Evolutionary conservation across 345 rosid species (phyloP).

Genomic region (Brassica rapa): DNA sequence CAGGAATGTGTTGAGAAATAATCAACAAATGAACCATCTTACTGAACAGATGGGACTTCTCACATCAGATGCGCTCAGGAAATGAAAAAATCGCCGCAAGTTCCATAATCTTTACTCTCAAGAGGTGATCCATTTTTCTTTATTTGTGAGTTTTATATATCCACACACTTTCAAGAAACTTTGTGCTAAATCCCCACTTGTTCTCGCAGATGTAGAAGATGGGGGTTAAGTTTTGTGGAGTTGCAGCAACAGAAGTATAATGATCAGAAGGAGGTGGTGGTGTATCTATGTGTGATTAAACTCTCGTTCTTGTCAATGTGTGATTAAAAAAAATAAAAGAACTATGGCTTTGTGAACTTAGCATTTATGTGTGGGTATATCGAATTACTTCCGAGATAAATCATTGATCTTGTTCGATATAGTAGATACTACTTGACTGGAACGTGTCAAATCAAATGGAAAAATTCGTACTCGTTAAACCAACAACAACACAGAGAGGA

Average conservation of each 20-base stretch:
- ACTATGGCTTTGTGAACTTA: too few species aligned
- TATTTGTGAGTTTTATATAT: background rate
- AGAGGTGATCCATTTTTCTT: background rate
- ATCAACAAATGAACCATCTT: slow-evolving; percentile 60
- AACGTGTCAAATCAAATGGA: too few species aligned
- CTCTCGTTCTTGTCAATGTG: background rate
- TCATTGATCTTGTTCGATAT: too few species aligned
- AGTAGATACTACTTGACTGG: too few species aligned
- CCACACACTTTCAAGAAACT: background rate
- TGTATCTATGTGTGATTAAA: slow-evolving; percentile 6
- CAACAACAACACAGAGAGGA: too few species aligned
- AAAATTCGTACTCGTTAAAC: too few species aligned
- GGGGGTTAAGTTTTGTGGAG: slow-evolving; percentile 12
- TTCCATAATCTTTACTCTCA: background rate
- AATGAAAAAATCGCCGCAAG: slow-evolving; percentile 33
- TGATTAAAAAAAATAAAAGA: too few species aligned
- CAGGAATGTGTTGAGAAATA: slow-evolving; percentile 46
- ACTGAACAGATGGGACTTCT: slow-evolving; percentile 83
- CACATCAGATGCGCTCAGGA: slow-evolving; percentile 42
- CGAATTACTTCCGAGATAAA: too few species aligned
- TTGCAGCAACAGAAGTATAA: slow-evolving; percentile 1
- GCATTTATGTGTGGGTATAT: too few species aligned
- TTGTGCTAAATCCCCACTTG: background rate
- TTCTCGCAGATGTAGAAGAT: slow-evolving; percentile 26
- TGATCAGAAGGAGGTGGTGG: slow-evolving; percentile 9